A percentile compares a stretch with the other conserved stretches of the same genome.
These are phyloP conservation scores for Ormosia emarginata DNA, from an alignment of 306 rosid species.

Conservation along the genomic window DNA sequence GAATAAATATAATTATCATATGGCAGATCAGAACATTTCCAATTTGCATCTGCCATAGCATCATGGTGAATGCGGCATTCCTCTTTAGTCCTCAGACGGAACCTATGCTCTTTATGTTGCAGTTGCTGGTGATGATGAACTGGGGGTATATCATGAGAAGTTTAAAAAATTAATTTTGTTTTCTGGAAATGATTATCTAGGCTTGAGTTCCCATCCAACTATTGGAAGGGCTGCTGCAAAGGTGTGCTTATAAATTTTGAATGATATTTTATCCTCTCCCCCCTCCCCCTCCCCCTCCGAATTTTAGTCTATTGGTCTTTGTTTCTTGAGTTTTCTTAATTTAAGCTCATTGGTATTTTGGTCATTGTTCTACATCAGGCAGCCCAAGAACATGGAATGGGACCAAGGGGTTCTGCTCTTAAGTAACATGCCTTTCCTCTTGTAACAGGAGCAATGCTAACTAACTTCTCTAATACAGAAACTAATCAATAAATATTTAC, in stretches of 20 bases:
- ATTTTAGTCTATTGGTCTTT: neutral
- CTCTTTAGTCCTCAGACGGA: no score
- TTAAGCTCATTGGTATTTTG: neutral
- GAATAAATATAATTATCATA: no score
- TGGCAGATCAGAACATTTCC: no score
- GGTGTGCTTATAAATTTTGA: conserved; percentile 39
- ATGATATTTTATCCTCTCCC: neutral
- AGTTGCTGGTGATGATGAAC: conserved; percentile 28
- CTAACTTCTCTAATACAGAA: no score
- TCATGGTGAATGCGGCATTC: no score
- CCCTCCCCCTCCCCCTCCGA: no score
- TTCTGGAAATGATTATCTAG: conserved; percentile 94
- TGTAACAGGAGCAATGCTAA: no score
- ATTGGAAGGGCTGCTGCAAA: conserved; percentile 74
- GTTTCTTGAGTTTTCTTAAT: neutral
- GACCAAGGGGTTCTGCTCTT: conserved; percentile 95
- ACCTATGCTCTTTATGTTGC: no score
- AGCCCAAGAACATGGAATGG: conserved; percentile 85
- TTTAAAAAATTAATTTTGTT: conserved; percentile 61
- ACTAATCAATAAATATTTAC: no score
- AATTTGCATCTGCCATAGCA: no score
- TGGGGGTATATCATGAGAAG: conserved; percentile 27
- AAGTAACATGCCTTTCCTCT: no score
- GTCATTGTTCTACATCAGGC: conserved; percentile 51
- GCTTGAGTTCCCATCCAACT: conserved; percentile 88